A percentile compares a stretch with the other conserved stretches of the same genome.
Conservation (phyloP, 140 eudicot genomes). For the Erigeron philadelphicus region DNA sequence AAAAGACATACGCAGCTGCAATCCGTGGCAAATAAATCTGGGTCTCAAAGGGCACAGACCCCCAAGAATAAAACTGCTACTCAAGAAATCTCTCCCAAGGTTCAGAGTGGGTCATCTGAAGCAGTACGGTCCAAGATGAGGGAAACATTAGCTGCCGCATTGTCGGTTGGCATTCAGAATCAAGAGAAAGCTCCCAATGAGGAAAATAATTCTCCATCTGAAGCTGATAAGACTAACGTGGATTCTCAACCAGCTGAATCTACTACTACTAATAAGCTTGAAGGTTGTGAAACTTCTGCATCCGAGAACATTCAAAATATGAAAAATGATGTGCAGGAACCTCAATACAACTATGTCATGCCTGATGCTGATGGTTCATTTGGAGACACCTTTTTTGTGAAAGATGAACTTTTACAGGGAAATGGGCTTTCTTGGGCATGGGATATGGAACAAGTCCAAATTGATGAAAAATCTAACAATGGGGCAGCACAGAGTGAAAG, state of each 20-base stretch:
- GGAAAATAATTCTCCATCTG: conserved; percentile 29
- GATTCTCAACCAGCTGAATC: conserved; percentile 32
- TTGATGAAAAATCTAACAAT: conserved; percentile 6
- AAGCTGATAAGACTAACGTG: conserved; percentile 18
- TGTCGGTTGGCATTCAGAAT: conserved; percentile 50
- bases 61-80: conserved; percentile 41
- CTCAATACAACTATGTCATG: conserved; percentile 43
- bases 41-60: conserved; percentile 46
- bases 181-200: conserved; percentile 37
- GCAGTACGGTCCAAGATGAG: conserved; percentile 79
- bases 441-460: conserved; percentile 42
- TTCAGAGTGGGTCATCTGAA: conserved; percentile 40
- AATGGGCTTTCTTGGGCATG: conserved; percentile 94
- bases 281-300: conserved; percentile 14
- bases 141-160: conserved; percentile 78
- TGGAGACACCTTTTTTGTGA: conserved; percentile 54
- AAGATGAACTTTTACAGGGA: conserved; percentile 90
- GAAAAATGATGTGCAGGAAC: conserved; percentile 34
- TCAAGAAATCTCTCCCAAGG: conserved; percentile 39
- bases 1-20: conserved; percentile 38
- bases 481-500: conserved; percentile 27
- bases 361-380: conserved; percentile 60
- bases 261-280: conserved; percentile 23
- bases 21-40: conserved; percentile 36
- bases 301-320: conserved; percentile 19